Evolutionary conservation across 345 rosid genomes (phyloP), one percentile per base, ranked within the genome.

Genomic region (Luvunga scandens): DNA sequence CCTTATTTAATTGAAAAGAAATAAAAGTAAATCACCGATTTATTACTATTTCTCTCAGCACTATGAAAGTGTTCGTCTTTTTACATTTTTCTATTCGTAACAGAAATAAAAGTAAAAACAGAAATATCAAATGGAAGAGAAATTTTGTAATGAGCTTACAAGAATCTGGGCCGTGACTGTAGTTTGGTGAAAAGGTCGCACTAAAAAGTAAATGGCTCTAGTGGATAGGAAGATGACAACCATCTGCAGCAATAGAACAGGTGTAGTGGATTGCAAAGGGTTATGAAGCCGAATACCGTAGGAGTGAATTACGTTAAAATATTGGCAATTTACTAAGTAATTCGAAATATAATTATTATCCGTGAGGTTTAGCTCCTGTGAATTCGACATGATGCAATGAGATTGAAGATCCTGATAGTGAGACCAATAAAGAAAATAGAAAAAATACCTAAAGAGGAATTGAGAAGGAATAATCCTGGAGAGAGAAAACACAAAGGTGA

Each of bases 101-200:
- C 6, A 42, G 50, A 42, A 36, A 42, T 12, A 42, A 42, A 42
- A 42, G 50, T 0, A 45, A 45, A 45, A 45, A 10, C 18, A 42
- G 13, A 45, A 12, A 18, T 13, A 42, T 42, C 10, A 42, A 42
- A 42, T 42, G 48, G 48, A 42, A 42, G 14, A 45, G 50, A 45
- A 45, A 27, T 28, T 28, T 50, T 7, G 22, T 28, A 13, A 55
- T 27, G 33, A 66, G 31, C 75, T 48, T 75, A 75, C 83, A 24
- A 80, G 13, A 62, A 80, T 27, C 28, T 80, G 66, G 14, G 83
- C 62, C 25, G 19, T 76, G 31, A 70, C 21, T 6, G 21, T 24
- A 39, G 71, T 50, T 57, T 61, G 72, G 14, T 62, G 57, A n/a
- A 70, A 53, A 53, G 75, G 83, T 12, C 56, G 72, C 31, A 76